Conservation (phyloP, 176 grass and related monocot genomes). For the Cocos nucifera region DNA sequence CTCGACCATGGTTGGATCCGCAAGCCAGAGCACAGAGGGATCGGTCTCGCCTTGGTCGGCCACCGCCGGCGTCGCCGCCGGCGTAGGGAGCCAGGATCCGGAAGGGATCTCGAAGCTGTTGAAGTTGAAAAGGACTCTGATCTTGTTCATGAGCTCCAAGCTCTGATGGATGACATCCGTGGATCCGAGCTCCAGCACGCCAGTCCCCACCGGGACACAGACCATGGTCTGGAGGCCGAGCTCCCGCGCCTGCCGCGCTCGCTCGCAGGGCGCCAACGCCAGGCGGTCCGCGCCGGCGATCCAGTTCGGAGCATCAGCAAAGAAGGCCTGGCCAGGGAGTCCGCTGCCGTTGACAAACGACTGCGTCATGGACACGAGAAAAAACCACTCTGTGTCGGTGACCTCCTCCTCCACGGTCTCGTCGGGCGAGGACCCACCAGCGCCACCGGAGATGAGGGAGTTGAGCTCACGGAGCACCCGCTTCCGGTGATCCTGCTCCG, state of each 20-base stretch:
- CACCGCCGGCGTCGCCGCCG: slow-evolving; percentile 2
- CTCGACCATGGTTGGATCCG: slow-evolving; percentile 47
- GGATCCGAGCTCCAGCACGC: slow-evolving; percentile 90
- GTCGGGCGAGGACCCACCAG: slow-evolving; percentile 17
- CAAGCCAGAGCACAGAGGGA: slow-evolving; percentile 79
- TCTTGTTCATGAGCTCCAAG: slow-evolving; percentile 43
- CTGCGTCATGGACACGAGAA: slow-evolving; percentile 98
- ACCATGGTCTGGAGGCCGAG: slow-evolving; percentile 91
- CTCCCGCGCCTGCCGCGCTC: slow-evolving; percentile 53
- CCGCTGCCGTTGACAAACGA: slow-evolving; percentile 48
- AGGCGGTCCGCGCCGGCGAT: slow-evolving; percentile 32
- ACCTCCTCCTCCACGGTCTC: slow-evolving; percentile 82
- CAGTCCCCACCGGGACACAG: slow-evolving; percentile 64
- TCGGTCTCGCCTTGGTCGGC: slow-evolving; percentile 50
- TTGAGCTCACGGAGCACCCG: slow-evolving; percentile 73
- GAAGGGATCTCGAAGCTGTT: slow-evolving; percentile 18
- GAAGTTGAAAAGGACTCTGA: slow-evolving; percentile 56
- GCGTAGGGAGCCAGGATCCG: neutral
- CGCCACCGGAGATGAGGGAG: slow-evolving; percentile 58
- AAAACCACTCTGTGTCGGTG: slow-evolving; percentile 98
- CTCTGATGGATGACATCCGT: slow-evolving; percentile 66
- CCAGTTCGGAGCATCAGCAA: slow-evolving; percentile 40
- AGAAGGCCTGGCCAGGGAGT: slow-evolving; percentile 53
- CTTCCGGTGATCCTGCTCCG: slow-evolving; percentile 87
- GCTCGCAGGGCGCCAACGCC: slow-evolving; percentile 41